phyloP scores from a whole-genome alignment of 129 eudicot genomes.

The Helichrysum umbraculigerum region DNA sequence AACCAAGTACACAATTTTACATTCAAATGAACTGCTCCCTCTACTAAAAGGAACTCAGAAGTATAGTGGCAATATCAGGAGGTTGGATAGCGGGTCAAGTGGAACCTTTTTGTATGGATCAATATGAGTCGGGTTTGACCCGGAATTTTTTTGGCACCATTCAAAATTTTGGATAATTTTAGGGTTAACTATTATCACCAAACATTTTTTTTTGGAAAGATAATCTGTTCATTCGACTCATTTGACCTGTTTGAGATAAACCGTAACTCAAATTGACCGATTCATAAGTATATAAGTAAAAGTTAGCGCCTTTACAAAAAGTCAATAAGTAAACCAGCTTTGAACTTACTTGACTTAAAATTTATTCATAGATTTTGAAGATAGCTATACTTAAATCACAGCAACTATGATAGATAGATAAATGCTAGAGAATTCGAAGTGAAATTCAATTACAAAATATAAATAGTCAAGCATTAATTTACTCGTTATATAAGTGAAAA shows the following conservation, averaged over 20 bases:
- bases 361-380: background rate
- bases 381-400: background rate
- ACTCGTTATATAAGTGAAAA: too few relatives aligned
- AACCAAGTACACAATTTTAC: background rate
- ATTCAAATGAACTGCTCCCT: background rate
- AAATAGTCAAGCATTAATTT: background rate
- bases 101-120: background rate
- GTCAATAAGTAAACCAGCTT: background rate
- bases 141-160: background rate
- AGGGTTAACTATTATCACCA: background rate
- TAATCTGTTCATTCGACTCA: background rate
- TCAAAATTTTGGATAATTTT: background rate
- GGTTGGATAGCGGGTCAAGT: background rate
- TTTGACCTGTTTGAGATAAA: constrained; percentile 1
- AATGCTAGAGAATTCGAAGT: background rate
- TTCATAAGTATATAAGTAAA: background rate
- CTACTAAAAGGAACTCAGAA: background rate
- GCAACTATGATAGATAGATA: background rate
- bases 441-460: background rate
- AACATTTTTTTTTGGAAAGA: background rate
- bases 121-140: background rate
- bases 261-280: background rate
- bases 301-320: background rate
- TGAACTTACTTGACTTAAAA: background rate
- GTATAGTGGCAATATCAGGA: background rate